These are phyloP conservation scores for Punctularia strigosozonata DNA, from an alignment of 768 basidiomycete genomes.

Conservation along the genomic window DNA sequence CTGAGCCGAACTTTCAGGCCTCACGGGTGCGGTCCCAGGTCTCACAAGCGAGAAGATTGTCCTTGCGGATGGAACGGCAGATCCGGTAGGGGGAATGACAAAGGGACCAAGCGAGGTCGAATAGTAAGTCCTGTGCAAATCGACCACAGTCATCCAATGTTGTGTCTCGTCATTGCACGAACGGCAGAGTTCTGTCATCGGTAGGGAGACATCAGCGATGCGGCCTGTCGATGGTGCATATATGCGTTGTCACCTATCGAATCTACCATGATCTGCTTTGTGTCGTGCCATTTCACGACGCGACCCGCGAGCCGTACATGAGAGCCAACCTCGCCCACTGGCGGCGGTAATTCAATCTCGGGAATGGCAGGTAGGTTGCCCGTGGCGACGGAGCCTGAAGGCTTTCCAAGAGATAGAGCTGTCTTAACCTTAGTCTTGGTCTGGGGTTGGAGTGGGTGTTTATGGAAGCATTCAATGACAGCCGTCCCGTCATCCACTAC, in stretches of 20 bases:
- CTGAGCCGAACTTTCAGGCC: too few relatives aligned
- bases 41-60: too few relatives aligned
- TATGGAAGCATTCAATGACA: slow-evolving; percentile 55
- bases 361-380: background rate
- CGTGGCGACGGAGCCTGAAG: background rate
- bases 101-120: slow-evolving; percentile 34
- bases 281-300: slow-evolving; percentile 26
- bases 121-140: slow-evolving; percentile 44
- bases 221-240: background rate
- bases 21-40: too few relatives aligned
- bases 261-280: slow-evolving; percentile 34
- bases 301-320: slow-evolving; percentile 36
- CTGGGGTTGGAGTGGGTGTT: slow-evolving; percentile 18
- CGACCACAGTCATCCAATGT: slow-evolving; percentile 41
- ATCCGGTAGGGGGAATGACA: slow-evolving; percentile 25
- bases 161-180: slow-evolving; percentile 47
- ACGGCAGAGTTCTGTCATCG: slow-evolving; percentile 29
- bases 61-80: slow-evolving; percentile 7
- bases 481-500: slow-evolving; percentile 72
- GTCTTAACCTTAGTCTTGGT: slow-evolving; percentile 4
- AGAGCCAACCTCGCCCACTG: slow-evolving; percentile 33
- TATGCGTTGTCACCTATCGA: slow-evolving; percentile 31
- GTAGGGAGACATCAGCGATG: background rate
- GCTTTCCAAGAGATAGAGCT: background rate
- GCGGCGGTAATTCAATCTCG: slow-evolving; percentile 8